These are phyloP conservation scores for Heliosperma pusillum DNA, from an alignment of 148 eudicot genomes.

Conservation along the genomic window DNA sequence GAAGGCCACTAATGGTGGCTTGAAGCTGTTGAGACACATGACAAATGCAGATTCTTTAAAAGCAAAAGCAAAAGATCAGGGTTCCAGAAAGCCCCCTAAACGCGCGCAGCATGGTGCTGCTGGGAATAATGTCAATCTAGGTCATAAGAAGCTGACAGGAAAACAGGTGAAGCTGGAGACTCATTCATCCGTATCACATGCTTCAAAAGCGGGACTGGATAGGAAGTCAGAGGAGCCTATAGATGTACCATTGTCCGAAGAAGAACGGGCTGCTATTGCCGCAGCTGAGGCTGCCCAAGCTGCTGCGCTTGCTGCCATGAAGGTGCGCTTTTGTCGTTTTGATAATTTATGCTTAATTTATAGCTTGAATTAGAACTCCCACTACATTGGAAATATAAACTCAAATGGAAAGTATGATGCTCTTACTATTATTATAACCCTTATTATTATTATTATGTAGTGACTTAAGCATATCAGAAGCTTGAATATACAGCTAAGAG, in stretches of 20 bases:
- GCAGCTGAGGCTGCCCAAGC: slow-evolving; percentile 95
- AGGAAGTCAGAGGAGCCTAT: slow-evolving; percentile 36
- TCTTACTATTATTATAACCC: too few relatives aligned
- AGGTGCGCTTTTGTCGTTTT: slow-evolving; percentile 49
- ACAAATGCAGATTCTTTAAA: slow-evolving; percentile 46
- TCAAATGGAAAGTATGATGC: not conserved
- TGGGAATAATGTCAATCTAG: slow-evolving; percentile 39
- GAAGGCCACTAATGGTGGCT: slow-evolving; percentile 74
- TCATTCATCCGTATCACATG: slow-evolving; percentile 42
- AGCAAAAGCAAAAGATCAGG: slow-evolving; percentile 43
- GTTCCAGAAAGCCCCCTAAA: slow-evolving; percentile 56
- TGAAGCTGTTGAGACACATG: slow-evolving; percentile 62
- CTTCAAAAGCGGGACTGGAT: slow-evolving; percentile 39
- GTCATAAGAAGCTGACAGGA: slow-evolving; percentile 42
- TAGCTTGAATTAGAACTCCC: not conserved
- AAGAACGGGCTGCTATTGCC: slow-evolving; percentile 79
- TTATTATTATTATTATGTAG: not conserved
- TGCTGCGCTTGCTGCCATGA: slow-evolving; percentile 86
- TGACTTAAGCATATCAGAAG: not conserved
- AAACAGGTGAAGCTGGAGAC: slow-evolving; percentile 50
- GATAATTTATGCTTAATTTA: not conserved
- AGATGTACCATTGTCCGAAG: slow-evolving; percentile 61
- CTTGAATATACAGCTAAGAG: not conserved
- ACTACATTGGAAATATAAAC: not conserved
- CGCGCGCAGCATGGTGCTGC: slow-evolving; percentile 37